Evolutionary conservation across 495 filamentous ascomycete genomes (phyloP), one percentile per base, ranked within the genome.

Genomic region (Talaromyces borbonicus): DNA sequence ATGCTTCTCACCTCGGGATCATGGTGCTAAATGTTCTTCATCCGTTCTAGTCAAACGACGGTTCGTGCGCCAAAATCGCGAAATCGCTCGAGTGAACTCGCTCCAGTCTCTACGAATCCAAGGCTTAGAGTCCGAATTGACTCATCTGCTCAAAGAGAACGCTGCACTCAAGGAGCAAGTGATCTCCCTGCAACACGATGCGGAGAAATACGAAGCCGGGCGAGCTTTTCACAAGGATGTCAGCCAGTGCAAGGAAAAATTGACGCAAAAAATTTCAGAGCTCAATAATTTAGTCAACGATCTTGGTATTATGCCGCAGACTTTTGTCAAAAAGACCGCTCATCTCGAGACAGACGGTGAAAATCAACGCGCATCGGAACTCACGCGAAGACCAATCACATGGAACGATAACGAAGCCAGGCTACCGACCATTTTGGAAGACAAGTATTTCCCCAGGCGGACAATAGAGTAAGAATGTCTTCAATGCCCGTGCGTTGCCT

Each of bases 21-120:
- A n/a, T n/a, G n/a, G n/a, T n/a, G n/a, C n/a, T n/a, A n/a, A n/a
- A n/a, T n/a, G n/a, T n/a, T n/a, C n/a, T n/a, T n/a, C n/a, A 26
- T 22, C 37, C 16, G 16, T 22, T 22, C 11, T 24, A 94, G 88
- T 95, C 29, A 90, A 87, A 58, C 72, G 86, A 52, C 79, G 85
- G 57, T 94, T 92, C 57, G 68, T 95, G 38, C 79, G 90, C 31
- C 92, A 98, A 60, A 98, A 98, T 62, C 81, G 88, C 47, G 92
- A 96, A 54, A 88, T 98, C 48, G 89, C 89, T 37, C 72, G 84
- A 56, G 79, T 80, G 50, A 97, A 98, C 66, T 93, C 93, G 2
- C 81, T 79, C 49, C 93, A 96, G 62, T 90, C 87, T 14, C 71
- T 90, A 26, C 85, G 86, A 49, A 96, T 98, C 52, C 85, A 89